Evolutionary conservation across 1,284 basidiomycete species (phyloP), one percentile per base, ranked within the genome.

Genomic region (Ustilago bromivora): DNA sequence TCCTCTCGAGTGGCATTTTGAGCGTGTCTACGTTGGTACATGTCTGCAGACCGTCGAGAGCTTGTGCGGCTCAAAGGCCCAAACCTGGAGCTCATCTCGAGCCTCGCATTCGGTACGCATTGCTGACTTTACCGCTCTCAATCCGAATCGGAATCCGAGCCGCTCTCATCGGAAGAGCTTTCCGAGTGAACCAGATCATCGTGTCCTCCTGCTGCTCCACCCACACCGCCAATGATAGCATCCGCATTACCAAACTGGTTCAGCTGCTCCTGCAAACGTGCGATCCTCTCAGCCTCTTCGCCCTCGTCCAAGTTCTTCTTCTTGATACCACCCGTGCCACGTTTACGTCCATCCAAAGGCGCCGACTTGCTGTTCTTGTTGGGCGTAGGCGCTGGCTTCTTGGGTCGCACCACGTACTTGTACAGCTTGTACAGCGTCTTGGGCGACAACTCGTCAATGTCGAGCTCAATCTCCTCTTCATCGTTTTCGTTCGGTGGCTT

Each of bases 391-490:
- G 57, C 66, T 55, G 71, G 69, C 70, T 83, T 81, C 54, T 81
- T 83, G 46, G 84, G 84, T 36, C 82, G 75, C 60, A 86, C 84
- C 40, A 86, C 84, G 53, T 84, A 85, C 61, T 80, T 80, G 79
- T 86, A 85, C 66, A 86, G 76, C 75, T 82, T 84, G 78, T 85
- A 86, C 64, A 86, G 81, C 54, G 84, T 86, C 46, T 70, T 63
- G 1, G 84, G 80, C 19, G 78, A 80, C 28, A 86, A 71, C 68
- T 84, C 84, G 64, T 86, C 84, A 65, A 86, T 86, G 64, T 86
- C 84, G 15, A 86, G 78, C 76, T 86, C 84, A 51, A 86, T 86
- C 74, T 86, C 84, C 60, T 86, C 84, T 49, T 86, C 82, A 61
- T 85, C 82, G 52, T 79, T 74, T 58, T 81, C 66, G 53, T 72